These are phyloP conservation scores for Bipolaris sorokiniana DNA, from an alignment of 2,329 filamentous ascomycete genomes.

Conservation along the genomic window DNA sequence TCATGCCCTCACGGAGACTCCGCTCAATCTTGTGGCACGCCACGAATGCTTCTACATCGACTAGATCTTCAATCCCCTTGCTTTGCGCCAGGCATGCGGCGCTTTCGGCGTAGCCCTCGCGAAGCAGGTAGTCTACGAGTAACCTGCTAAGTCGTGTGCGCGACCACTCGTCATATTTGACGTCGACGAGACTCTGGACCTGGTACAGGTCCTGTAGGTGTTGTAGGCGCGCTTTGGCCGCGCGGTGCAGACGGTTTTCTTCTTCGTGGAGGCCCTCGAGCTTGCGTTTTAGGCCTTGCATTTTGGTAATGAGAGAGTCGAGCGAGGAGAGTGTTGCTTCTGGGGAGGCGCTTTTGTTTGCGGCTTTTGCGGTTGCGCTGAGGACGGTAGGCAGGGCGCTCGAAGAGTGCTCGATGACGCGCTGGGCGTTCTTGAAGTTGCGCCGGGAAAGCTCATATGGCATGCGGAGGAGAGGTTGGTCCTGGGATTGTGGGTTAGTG, in stretches of 20 bases:
- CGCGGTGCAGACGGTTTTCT: conserved; percentile 75
- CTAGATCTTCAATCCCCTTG: conserved; percentile 77
- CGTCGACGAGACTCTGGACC: conserved; percentile 83
- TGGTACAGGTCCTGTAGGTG: conserved; percentile 83
- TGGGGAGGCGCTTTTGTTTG: conserved; percentile 57
- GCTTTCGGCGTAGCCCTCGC: conserved; percentile 80
- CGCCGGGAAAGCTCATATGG: conserved; percentile 91
- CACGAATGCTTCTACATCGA: conserved; percentile 88
- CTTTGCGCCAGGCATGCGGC: conserved; percentile 76
- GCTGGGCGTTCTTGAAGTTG: conserved; percentile 88
- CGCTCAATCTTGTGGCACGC: conserved; percentile 79
- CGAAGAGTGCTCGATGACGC: conserved; percentile 74
- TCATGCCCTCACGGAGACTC: conserved; percentile 68
- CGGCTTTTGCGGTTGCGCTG: conserved; percentile 63
- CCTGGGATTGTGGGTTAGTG: conserved; percentile 58
- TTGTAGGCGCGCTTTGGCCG: conserved; percentile 75
- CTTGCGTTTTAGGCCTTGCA: conserved; percentile 88
- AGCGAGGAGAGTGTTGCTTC: conserved; percentile 71
- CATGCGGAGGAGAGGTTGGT: conserved; percentile 91
- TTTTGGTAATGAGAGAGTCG: conserved; percentile 82
- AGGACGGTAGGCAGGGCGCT: conserved; percentile 65
- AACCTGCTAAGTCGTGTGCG: conserved; percentile 80
- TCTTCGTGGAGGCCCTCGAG: conserved; percentile 78
- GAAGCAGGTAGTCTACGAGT: conserved; percentile 88
- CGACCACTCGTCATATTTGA: conserved; percentile 92